Evolutionary conservation across 805 yeast species (phyloP), one percentile per base, ranked within the genome.

Genomic region (Nakazawaea ernobii): DNA sequence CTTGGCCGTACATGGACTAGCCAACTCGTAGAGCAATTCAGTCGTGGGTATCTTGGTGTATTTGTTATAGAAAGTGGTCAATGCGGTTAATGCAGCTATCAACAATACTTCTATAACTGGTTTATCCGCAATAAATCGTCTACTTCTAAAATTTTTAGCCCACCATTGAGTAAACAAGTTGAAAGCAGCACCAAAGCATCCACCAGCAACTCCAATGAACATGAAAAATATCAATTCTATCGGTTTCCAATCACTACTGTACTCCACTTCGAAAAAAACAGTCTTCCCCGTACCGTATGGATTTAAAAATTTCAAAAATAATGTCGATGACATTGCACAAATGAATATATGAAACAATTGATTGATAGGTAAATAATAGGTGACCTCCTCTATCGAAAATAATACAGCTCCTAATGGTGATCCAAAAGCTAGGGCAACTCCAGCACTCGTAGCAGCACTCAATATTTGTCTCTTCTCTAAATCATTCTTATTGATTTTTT

Each of bases 221-320:
- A 75, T 60, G 50, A 73, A 79, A 32, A 70, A 64, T 4, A 70
- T 29, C 38, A 79, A 60, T 51, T 79, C 84, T 39, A 69, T 54
- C 3, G 77, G 61, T 29, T 62, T 66, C 83, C 84, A 79, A 53
- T 76, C 81, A 6, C 76, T 70, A 1, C 62, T 55, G 55, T 77
- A 79, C 13, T 60, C 58, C 39, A 78, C 72, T 53, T 75, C 80
- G 53, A 79, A 79, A 14, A 77, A 57, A 6, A 78, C 83, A 8
- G 79, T 74, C 44, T 77, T 75, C 1, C 82, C 82, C 1, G 84
- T 79, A 2, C 80, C 80, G 53, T 78, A 79, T 6, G 84, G 84
- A 57, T 79, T 70, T 52, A 78, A 59, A 38, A 79, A 69, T 52
- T 75, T 75, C 43, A 78, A 59, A 52, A 75, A 76, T 27, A 79